A percentile compares a stretch with the other conserved stretches of the same genome.
phyloP scores from a whole-genome alignment of 306 rosid genomes.

The Lithocarpus polystachyus region DNA sequence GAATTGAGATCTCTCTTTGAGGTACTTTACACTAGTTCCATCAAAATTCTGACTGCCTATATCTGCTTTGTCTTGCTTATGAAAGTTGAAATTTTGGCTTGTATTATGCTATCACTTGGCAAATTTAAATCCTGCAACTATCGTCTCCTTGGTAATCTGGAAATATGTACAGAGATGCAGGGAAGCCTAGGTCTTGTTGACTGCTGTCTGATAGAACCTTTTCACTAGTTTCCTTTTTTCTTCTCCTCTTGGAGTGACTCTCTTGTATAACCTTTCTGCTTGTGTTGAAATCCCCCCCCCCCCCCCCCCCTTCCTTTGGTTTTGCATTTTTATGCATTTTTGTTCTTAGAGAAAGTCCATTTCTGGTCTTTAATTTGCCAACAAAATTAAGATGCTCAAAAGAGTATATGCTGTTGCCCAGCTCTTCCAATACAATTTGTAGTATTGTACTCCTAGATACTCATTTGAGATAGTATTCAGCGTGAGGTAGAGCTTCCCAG shows the following conservation, averaged over 20 bases:
- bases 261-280: neutral
- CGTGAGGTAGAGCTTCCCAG: neutral
- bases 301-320: too few species aligned
- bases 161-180: neutral
- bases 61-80: neutral
- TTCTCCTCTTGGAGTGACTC: neutral
- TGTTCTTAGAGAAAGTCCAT: neutral
- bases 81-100: neutral
- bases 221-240: neutral
- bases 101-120: neutral
- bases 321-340: neutral
- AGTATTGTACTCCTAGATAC: neutral
- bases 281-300: neutral
- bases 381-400: neutral
- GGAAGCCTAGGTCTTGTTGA: neutral
- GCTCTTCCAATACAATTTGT: neutral
- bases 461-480: neutral
- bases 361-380: neutral
- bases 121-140: neutral
- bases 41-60: neutral
- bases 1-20: conserved; percentile 62
- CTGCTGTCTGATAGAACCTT: neutral
- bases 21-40: conserved; percentile 29
- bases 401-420: neutral
- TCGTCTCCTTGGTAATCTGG: neutral